Evolutionary conservation across 108 stramenopile species (phyloP), one percentile per base, ranked within the genome.

Genomic region (Pseudonitzschia pungens): DNA sequence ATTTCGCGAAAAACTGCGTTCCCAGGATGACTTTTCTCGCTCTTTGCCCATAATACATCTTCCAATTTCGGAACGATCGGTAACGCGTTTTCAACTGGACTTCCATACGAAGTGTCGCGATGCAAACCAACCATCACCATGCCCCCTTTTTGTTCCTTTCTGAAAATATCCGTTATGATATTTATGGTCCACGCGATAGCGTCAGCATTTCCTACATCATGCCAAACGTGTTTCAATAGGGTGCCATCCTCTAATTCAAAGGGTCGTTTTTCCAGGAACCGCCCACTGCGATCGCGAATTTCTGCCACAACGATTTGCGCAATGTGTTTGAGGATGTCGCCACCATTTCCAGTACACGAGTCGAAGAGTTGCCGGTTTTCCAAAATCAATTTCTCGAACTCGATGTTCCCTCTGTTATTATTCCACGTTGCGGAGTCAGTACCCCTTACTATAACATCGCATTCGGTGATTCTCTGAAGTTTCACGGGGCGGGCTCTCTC

Each of bases 1-100:
- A 87, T 52, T 40, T 82, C 63, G 26, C 92, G 89, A 59, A 88
- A 92, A 8, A 70, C 74, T 21, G 85, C 80, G 74, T 92, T 92
- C 12, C 92, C 92, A 1, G 85, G 81, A 72, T 87, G 89, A 5
- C n/a, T 4, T 9, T 9, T 31, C 7, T 11, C 6, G 3, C 57
- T 24, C 27, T 14, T 28, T 14, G 57, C 27, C n/a, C 57, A 58
- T 6, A 58, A 27, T 4, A 58, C 26, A 31, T 26, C 57, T 27
- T 28, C 57, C 11, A 14, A 24, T 14, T 14, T 54, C 53, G 53
- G 53, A 24, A 54, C 53, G 8, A 54, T 14, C 15, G 15, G 8
- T 24, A 54, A 27, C 16, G 55, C 16, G 55, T 56, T 56, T 12
- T 27, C 11, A 11, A 43, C 42, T 43, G 6, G 9, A 43, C 11